Base-by-base conservation (phyloP, 78 protist genomes). In the Dictyostelium brefeldianum region DNA sequence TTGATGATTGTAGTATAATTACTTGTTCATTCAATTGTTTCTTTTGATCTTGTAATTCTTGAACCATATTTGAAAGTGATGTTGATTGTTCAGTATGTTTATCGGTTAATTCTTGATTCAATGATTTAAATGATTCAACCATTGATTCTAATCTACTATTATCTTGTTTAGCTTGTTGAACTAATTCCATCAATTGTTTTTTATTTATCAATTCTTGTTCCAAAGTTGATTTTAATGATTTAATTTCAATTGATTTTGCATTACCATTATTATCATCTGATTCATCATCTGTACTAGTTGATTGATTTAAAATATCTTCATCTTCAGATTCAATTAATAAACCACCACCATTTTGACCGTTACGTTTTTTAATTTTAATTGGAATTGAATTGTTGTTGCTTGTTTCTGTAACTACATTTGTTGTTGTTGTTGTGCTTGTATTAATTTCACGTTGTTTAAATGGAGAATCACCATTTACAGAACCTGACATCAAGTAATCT, bases 11-110 rank as follows among this genome's bases (percentile, higher is more conserved):
- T 73, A 73, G 47, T 3, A 36, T 10, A 2, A 73, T 25, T 2
- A 73, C 56, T n/a, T 73, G 79, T 73, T 73, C 41, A 73, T 73
- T 73, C 41, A 47, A 46, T 36, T 73, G 51, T n/a, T 73, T 50
- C 46, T 73, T 73, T 47, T 73, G 79, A 18, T 47, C n/a, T 22
- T 46, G 56, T 73, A 73, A 73, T 43, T 73, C 59, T 9, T 51
- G 22, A 31, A 51, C 50, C 54, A 62, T 81, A 9, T 50, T 48
- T 64, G 48, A 47, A 59, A 41, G 65, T 20, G 17, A n/a, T 20
- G 31, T 15, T 27, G 31, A 43, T 20, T 46, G 50, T 73, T 73
- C 43, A 43, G n/a, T 53, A 73, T 46, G 80, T 65, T 65, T 50
- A 1, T 59, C 70, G 0, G 48, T 57, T 11, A 70, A n/a, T 11